phyloP scores from a whole-genome alignment of 225 moss, liverwort and hornwort genomes.

The Sphagnum contortum region DNA sequence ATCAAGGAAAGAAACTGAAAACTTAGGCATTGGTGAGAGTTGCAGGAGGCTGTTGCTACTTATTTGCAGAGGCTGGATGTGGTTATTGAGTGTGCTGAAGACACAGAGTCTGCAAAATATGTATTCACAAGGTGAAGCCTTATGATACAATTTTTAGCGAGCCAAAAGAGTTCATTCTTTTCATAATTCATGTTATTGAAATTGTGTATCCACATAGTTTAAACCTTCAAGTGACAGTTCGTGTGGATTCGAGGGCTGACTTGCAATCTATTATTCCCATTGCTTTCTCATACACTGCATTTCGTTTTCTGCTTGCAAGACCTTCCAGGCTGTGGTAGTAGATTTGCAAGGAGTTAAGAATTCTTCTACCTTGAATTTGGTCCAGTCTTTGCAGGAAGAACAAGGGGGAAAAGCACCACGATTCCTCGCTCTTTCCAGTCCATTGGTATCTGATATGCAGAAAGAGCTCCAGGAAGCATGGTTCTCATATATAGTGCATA shows the following conservation, averaged over 20 bases:
- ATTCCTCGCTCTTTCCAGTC: conserved; percentile 54
- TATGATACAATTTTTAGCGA: too few species aligned
- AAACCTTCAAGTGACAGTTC: too few species aligned
- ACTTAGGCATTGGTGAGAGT: conserved; percentile 1
- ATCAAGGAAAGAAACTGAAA: background rate
- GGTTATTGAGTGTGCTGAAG: conserved; percentile 38
- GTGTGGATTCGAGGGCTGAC: too few species aligned
- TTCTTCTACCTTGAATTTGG: conserved; percentile 34
- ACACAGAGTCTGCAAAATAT: conserved; percentile 32
- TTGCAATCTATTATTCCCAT: too few species aligned
- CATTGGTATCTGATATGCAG: conserved; percentile 29
- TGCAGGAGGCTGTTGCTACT: conserved; percentile 80
- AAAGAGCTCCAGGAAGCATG: conserved; percentile 53
- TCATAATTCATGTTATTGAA: too few species aligned
- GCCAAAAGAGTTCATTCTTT: too few species aligned
- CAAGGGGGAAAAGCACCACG: conserved; percentile 28
- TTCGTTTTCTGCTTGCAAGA: conserved; percentile 11
- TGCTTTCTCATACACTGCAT: too few species aligned
- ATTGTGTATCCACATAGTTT: too few species aligned
- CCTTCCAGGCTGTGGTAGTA: conserved; percentile 55
- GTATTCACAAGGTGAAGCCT: conserved; percentile 35
- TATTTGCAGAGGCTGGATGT: conserved; percentile 82
- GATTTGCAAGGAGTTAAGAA: conserved; percentile 70
- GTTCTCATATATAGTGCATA: conserved; percentile 53
- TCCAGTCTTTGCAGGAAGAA: conserved; percentile 31